Evolutionary conservation across 768 basidiomycete species (phyloP).

Genomic region (Basidioascus undulatus): DNA sequence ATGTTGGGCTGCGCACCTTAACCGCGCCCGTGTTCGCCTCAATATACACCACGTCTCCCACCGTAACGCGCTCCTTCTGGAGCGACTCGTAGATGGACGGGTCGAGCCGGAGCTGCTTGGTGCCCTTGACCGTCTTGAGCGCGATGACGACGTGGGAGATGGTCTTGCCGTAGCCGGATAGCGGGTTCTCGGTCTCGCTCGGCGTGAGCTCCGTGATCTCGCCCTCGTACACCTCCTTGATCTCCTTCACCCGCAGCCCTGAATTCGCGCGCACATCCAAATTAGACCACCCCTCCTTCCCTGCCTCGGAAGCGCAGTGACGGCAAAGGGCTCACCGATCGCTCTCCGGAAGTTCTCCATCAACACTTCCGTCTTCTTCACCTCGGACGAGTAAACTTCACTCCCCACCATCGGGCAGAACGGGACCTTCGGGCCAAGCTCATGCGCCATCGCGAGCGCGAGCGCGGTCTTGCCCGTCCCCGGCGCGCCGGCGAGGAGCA

Average conservation of each 20-base stretch:
- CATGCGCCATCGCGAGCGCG: constrained; percentile 82
- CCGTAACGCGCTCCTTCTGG: constrained; percentile 83
- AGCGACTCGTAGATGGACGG: constrained; percentile 93
- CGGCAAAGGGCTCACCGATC: constrained; percentile 40
- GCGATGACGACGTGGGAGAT: constrained; percentile 94
- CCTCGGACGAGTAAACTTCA: constrained; percentile 88
- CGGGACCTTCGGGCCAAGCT: constrained; percentile 79
- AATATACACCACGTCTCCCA: constrained; percentile 91
- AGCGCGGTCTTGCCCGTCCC: constrained; percentile 97
- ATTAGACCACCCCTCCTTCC: not conserved
- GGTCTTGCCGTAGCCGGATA: constrained; percentile 94
- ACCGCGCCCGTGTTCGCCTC: constrained; percentile 86
- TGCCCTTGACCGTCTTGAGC: constrained; percentile 78
- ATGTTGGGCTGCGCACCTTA: constrained; percentile 32
- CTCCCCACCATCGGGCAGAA: constrained; percentile 98
- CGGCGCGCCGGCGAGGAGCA: constrained; percentile 80
- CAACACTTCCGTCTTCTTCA: constrained; percentile 96
- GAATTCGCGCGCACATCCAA: constrained; percentile 1
- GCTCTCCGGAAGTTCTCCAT: constrained; percentile 85
- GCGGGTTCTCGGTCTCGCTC: constrained; percentile 84
- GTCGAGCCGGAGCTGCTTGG: constrained; percentile 81
- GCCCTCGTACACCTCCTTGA: constrained; percentile 95
- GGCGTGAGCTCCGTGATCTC: constrained; percentile 95
- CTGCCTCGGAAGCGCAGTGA: not conserved
- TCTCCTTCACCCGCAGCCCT: constrained; percentile 96